Conservation (phyloP, 2,329 filamentous ascomycete genomes). For the Fusarium buxicola region DNA sequence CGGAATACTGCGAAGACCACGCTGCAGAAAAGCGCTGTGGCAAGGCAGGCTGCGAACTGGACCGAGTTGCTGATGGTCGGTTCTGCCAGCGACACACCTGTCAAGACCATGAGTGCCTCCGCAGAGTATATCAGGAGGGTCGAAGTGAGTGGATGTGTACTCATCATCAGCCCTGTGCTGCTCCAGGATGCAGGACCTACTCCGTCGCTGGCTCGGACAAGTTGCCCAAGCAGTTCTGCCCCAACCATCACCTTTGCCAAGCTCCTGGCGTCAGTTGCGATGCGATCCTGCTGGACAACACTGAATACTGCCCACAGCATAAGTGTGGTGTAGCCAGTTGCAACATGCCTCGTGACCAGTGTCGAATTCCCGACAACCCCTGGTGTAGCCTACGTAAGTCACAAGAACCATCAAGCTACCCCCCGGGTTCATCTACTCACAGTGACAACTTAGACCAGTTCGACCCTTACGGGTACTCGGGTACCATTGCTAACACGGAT, state of each 20-base stretch:
- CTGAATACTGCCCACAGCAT: conserved; percentile 25
- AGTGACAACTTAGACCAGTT: conserved; percentile 23
- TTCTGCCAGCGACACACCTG: conserved; percentile 25
- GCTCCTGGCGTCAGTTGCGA: conserved; percentile 17
- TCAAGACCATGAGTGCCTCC: neutral
- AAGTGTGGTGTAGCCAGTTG: conserved; percentile 21
- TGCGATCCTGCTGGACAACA: neutral
- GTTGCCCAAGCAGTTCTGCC: conserved; percentile 14
- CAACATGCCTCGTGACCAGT: conserved; percentile 7
- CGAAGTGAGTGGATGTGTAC: conserved; percentile 6
- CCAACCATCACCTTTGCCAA: conserved; percentile 21
- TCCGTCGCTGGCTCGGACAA: neutral
- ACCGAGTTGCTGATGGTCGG: conserved; percentile 1
- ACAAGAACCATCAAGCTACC: too few relatives aligned
- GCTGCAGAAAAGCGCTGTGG: conserved; percentile 7
- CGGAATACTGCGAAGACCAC: conserved; percentile 15
- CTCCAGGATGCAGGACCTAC: conserved; percentile 6
- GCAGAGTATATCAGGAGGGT: neutral
- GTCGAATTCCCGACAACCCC: neutral
- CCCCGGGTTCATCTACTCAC: conserved; percentile 3
- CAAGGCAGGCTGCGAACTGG: neutral
- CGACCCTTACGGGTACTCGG: conserved; percentile 4
- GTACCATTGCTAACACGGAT: conserved; percentile 4
- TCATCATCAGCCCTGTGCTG: conserved; percentile 31
- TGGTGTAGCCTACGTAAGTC: conserved; percentile 34